Evolutionary conservation across 352 stramenopile genomes (phyloP), one percentile per base, ranked within the genome.

Genomic region (Pythium diclinum): DNA sequence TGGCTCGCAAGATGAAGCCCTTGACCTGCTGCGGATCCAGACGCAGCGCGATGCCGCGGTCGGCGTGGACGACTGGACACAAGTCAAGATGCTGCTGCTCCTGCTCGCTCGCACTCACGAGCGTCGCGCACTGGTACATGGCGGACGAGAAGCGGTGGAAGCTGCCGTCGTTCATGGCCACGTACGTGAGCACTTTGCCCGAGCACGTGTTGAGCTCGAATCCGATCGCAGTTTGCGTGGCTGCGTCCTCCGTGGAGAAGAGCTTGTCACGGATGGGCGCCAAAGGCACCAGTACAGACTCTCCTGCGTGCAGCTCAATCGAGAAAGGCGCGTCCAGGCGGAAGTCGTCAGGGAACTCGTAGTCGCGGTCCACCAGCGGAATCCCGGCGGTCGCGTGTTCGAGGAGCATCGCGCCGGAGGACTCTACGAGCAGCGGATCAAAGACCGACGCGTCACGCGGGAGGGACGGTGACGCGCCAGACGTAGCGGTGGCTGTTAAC

Each of bases 181-280:
- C 47, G 30, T 69, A 76, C 28, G 63, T 67, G 32, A 73, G 61
- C 40, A 77, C 33, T 23, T 52, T 59, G 25, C 73, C 73, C 8
- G 34, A 16, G 59, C 73, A 79, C 17, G 52, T 59, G 63, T 58
- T 79, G 19, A 79, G 54, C 33, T 79, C 73, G 23, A 77, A 73
- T 5, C 67, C 70, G 14, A 79, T 56, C 2, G 70, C 70, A 14
- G 70, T 10, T 1, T 36, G 7, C 7, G 51, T 4, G 2, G 47
- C 6, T 3, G 17, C 30, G 6, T 9, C 44, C 7, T 38, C 44
- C 0, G 56, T 46, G 3, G 40, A 19, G 42, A 74, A 73, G 19
- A 77, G 51, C 55, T 68, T 52, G 25, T 58, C 48, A 19, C 46
- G 73, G 40, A 79, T 71, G 1, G 73, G 73, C 5, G 56, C 63